Base-by-base conservation (phyloP, 495 filamentous ascomycete species). In the Hyaloscypha hepaticicola region DNA sequence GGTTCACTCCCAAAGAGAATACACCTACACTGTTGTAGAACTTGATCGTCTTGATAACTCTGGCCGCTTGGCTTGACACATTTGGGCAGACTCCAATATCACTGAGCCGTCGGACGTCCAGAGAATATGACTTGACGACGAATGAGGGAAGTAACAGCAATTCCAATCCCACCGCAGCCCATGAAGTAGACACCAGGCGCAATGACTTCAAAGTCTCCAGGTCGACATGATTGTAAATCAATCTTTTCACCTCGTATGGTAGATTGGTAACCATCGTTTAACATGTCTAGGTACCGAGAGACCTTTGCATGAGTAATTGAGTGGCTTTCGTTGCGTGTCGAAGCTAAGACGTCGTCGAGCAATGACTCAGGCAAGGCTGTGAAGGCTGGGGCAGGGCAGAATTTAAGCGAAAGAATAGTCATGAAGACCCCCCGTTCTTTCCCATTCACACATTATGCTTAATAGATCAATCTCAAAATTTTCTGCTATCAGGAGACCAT, bases 141-240 rank as follows among this genome's bases (percentile, higher is more conserved):
- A 69, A 69, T 1, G 29, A 55, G n/a, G 59, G 59, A 11, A 66
- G 50, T 2, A 69, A 25, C 21, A 69, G 53, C 11, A 64, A 16
- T 22, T 69, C 67, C 24, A 61, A n/a, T 22, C 67, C 64, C 9
- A 61, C 51, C 4, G 19, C 21, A 21, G 60, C 53, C 64, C 67
- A 69, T 22, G 67, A 57, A 41, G 41, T 64, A 2, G 67, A 69
- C 9, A 57, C 64, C 1, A 49, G 56, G 21, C 67, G 67, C n/a
- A 69, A 28, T 25, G 63, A 49, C 21, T 57, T 63, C 9, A 69
- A 6, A 14, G 59, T 57, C 11, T 49, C 22, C 50, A 69, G 59
- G 22, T 69, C 66, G 21, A 41, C 14, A 26, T 50, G 12, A 11
- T 60, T 58, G 27, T 38, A 65, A 9, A 69, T 66, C 22, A 69